Percentiles rank a stretch among this genome's conserved stretches.
phyloP scores from a whole-genome alignment of 1,284 basidiomycete species.

The Ganoderma leucocontextum region DNA sequence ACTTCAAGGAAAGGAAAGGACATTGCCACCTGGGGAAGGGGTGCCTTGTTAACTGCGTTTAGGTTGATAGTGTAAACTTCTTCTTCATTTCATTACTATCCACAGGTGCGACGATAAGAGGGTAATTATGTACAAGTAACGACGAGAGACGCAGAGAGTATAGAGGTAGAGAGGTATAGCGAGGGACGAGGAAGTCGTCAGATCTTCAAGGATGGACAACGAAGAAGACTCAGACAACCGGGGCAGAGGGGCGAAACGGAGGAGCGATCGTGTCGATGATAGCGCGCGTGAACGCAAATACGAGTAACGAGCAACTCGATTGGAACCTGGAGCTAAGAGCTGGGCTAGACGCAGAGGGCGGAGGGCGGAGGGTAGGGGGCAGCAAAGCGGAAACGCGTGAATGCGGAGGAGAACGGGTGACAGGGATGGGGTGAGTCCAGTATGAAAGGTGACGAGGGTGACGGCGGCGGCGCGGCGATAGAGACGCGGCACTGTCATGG shows the following conservation, averaged over 20 bases:
- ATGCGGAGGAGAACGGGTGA: not conserved
- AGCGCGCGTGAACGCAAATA: not conserved
- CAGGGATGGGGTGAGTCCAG: not conserved
- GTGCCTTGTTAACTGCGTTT: not conserved
- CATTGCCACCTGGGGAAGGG: not conserved
- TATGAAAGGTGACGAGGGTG: not conserved
- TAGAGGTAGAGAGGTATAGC: not conserved
- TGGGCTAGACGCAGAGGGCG: not conserved
- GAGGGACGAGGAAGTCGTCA: conserved; percentile 5
- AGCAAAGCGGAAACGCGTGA: not conserved
- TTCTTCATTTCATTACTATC: conserved; percentile 28
- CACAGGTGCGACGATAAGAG: conserved; percentile 18
- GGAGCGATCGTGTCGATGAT: not conserved
- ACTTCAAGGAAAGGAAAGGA: not conserved
- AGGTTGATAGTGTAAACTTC: conserved; percentile 8
- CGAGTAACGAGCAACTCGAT: not conserved
- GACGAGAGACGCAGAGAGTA: not conserved
- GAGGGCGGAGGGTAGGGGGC: not conserved
- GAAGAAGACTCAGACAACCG: not conserved
- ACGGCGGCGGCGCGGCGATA: not conserved
- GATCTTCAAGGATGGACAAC: not conserved
- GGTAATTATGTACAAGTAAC: conserved; percentile 13
- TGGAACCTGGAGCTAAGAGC: not conserved
- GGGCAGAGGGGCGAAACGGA: not conserved
- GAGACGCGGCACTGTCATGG: no score